Percentiles rank a stretch among this genome's conserved stretches.
Conservation (phyloP, 2,329 filamentous ascomycete genomes). For the Ophiocordyceps camponoti-floridani region DNA sequence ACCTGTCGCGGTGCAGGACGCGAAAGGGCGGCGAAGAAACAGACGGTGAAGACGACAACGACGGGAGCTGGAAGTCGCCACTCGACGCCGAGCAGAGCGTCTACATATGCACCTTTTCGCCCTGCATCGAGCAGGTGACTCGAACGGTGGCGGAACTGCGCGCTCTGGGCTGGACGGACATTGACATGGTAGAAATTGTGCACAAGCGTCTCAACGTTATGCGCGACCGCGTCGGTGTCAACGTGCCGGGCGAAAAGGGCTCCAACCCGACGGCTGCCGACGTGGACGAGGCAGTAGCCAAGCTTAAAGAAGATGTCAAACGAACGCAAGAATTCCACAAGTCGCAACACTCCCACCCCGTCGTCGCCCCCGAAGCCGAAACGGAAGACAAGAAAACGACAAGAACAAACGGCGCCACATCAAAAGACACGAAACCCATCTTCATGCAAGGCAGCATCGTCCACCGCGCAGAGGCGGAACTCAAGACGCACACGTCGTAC, state of each 20-base stretch:
- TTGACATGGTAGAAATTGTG: constrained; percentile 80
- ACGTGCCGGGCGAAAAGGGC: constrained; percentile 45
- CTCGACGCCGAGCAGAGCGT: constrained; percentile 56
- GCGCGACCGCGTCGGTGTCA: constrained; percentile 62
- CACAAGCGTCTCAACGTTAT: constrained; percentile 66
- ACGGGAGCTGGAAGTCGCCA: constrained; percentile 32
- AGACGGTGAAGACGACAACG: constrained; percentile 5
- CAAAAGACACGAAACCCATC: constrained; percentile 22
- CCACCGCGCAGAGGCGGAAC: constrained; percentile 67
- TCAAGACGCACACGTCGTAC: constrained; percentile 96
- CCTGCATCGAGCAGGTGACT: constrained; percentile 91
- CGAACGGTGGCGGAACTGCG: constrained; percentile 69
- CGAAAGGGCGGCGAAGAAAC: constrained; percentile 7
- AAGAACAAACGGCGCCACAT: background rate
- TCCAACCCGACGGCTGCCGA: constrained; percentile 52
- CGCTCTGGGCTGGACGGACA: constrained; percentile 71
- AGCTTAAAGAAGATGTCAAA: constrained; percentile 56
- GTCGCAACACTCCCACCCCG: constrained; percentile 5
- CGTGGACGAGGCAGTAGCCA: constrained; percentile 61
- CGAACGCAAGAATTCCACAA: constrained; percentile 48
- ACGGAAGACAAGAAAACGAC: constrained; percentile 21
- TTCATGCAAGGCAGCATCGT: constrained; percentile 65
- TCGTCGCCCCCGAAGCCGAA: constrained; percentile 10
- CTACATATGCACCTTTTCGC: constrained; percentile 85
- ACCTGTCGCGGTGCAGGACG: constrained; percentile 40